Evolutionary conservation across 2,329 filamentous ascomycete species (phyloP), one percentile per base, ranked within the genome.

Genomic region (Plectosphaerella cucumerina): DNA sequence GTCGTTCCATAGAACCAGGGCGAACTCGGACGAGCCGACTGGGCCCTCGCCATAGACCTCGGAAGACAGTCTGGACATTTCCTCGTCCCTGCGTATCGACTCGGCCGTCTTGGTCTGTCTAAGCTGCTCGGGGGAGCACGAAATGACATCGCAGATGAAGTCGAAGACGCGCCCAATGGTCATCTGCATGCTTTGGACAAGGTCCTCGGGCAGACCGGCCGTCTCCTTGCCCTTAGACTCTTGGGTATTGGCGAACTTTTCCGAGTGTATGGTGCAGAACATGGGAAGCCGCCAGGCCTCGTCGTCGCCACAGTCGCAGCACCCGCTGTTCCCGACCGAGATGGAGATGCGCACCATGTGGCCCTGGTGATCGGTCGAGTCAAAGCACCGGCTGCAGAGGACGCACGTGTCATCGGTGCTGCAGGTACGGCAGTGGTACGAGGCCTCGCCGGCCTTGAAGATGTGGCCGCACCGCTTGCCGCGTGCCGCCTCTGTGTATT

Each of bases 391-490:
- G 62, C 89, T 90, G 72, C 94, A 99, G 15, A 99, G 80, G 47
- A 94, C 93, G 69, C 93, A 97, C 1, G 94, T 97, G 58, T 97
- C 93, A 68, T 99, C 95, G 43, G 87, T 85, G 45, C 90, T 90
- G 69, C 94, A 99, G 10, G 93, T 97, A 61, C 91, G 88, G 77
- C 94, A 99, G 61, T 87, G 82, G 68, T 97, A 99, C 53, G 90
- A 93, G 51, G 91, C 92, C 74, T 99, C 94, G 47, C 93, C 94
- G 14, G 83, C 80, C 70, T 93, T 93, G 78, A 99, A 96, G 56
- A 99, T 97, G 73, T 99, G 95, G 4, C 94, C 95, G 67, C 94
- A 99, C 44, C 91, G 86, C 70, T 95, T 95, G 50, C 95, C 94
- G 59, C 90, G 84, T 14, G 94, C 94, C 6, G 89, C 87, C 59